Percentiles rank a stretch among this genome's conserved stretches.
These are phyloP conservation scores for Blastobotrys mokoenaii DNA, from an alignment of 805 yeast species.

Conservation along the genomic window DNA sequence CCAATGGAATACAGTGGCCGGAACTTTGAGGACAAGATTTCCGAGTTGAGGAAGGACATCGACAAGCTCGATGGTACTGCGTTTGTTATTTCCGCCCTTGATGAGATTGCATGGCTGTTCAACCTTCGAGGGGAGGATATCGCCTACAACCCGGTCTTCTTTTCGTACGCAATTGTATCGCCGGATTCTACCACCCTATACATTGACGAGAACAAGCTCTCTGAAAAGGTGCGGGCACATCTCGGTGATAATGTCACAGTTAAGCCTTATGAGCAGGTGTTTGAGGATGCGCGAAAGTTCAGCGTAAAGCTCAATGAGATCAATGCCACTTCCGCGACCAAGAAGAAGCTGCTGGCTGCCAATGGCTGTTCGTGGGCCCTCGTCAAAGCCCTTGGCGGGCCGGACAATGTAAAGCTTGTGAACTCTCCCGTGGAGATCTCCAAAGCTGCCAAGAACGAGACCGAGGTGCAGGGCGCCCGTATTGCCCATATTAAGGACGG, in stretches of 20 bases:
- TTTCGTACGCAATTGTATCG: conserved; percentile 48
- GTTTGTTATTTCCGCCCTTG: conserved; percentile 62
- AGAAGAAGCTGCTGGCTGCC: conserved; percentile 42
- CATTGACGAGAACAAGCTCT: conserved; percentile 40
- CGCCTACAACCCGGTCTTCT: conserved; percentile 80
- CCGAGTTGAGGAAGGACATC: conserved; percentile 29
- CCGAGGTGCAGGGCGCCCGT: conserved; percentile 64
- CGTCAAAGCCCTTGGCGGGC: conserved; percentile 40
- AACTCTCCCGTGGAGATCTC: conserved; percentile 56
- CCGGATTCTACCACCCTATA: conserved; percentile 36
- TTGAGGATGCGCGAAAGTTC: conserved; percentile 39
- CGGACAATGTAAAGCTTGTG: conserved; percentile 33
- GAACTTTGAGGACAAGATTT: conserved; percentile 47
- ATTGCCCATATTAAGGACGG: conserved; percentile 81
- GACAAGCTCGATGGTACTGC: conserved; percentile 30
- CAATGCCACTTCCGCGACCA: conserved; percentile 14
- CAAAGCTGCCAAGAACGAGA: conserved; percentile 67
- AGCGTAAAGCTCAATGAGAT: conserved; percentile 8
- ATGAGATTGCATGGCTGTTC: conserved; percentile 86
- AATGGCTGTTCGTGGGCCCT: conserved; percentile 62
- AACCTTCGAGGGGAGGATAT: conserved; percentile 81
- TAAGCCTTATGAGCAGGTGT: conserved; percentile 48
- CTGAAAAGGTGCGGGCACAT: conserved; percentile 32
- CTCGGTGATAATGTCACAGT: conserved; percentile 40
- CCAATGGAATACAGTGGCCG: conserved; percentile 58